phyloP scores from a whole-genome alignment of 805 yeast genomes.

The Candida ovalis region DNA sequence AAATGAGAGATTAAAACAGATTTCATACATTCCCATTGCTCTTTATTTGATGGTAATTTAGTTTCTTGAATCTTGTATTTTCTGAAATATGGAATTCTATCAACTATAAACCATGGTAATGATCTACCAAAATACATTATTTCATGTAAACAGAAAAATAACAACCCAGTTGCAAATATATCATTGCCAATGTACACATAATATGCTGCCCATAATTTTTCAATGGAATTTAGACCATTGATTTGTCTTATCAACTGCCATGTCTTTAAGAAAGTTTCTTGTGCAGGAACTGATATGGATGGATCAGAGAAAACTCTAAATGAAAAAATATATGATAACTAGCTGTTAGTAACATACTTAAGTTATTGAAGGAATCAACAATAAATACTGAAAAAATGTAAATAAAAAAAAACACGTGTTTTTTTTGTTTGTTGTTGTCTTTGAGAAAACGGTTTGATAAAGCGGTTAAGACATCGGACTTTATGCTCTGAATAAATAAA shows the following conservation, averaged over 20 bases:
- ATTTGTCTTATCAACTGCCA: constrained; percentile 26
- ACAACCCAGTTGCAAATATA: constrained; percentile 83
- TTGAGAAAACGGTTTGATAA: too few species aligned
- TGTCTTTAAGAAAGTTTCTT: constrained; percentile 21
- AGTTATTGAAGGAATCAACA: too few species aligned
- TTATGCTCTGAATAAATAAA: too few species aligned
- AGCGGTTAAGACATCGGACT: too few species aligned
- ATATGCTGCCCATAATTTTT: constrained; percentile 85
- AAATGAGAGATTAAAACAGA: constrained; percentile 82
- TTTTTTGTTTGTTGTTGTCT: too few species aligned
- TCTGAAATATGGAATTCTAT: constrained; percentile 78
- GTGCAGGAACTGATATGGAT: constrained; percentile 19
- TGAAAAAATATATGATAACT: background rate
- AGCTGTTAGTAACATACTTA: too few species aligned
- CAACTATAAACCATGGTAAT: constrained; percentile 89
- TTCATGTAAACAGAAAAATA: constrained; percentile 83
- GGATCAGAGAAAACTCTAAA: constrained; percentile 27
- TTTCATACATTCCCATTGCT: constrained; percentile 91
- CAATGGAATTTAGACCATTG: constrained; percentile 44
- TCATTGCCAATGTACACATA: constrained; percentile 84
- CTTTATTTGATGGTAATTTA: constrained; percentile 72
- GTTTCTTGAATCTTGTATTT: constrained; percentile 87
- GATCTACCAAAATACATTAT: constrained; percentile 87
- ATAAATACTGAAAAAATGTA: too few species aligned
- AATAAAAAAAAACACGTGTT: too few species aligned